phyloP scores from a whole-genome alignment of 179 eudicot genomes.

The Gypsophila paniculata region DNA sequence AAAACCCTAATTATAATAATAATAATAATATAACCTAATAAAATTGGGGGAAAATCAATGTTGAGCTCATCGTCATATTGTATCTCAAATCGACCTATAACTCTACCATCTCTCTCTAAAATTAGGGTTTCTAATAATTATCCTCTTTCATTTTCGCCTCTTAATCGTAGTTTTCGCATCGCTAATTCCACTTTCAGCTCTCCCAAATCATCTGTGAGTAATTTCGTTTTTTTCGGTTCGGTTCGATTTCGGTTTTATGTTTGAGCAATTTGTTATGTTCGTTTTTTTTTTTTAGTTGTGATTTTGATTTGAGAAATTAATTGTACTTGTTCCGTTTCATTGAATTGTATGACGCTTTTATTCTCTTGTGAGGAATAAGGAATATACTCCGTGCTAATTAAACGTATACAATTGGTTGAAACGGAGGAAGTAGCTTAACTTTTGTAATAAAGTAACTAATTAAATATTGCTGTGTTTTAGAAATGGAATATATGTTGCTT shows the following conservation, averaged over 20 bases:
- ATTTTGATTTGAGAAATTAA: neutral
- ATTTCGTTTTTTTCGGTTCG: neutral
- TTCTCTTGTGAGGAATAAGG: no score
- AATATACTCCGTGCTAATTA: no score
- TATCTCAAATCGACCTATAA: conserved; percentile 40
- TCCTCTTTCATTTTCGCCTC: conserved; percentile 25
- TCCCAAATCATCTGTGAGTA: conserved; percentile 35
- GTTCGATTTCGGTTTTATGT: neutral
- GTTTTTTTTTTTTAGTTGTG: neutral
- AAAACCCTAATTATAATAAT: conserved; percentile 42
- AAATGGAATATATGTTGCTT: conserved; percentile 65
- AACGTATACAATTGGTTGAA: no score
- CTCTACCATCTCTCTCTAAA: conserved; percentile 32
- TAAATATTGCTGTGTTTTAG: conserved; percentile 18
- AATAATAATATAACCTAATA: no score
- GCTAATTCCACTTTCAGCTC: conserved; percentile 29
- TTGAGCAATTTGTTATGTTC: neutral
- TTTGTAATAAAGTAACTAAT: neutral
- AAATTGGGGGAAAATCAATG: conserved; percentile 29
- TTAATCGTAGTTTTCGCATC: conserved; percentile 32
- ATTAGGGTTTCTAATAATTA: conserved; percentile 43
- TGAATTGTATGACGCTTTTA: no score
- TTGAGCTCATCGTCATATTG: conserved; percentile 51
- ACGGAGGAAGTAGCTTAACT: neutral
- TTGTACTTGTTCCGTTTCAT: neutral